Percentiles rank a stretch among this genome's conserved stretches.
Conservation (phyloP, 768 basidiomycete genomes). For the Gloeophyllum trabeum region DNA sequence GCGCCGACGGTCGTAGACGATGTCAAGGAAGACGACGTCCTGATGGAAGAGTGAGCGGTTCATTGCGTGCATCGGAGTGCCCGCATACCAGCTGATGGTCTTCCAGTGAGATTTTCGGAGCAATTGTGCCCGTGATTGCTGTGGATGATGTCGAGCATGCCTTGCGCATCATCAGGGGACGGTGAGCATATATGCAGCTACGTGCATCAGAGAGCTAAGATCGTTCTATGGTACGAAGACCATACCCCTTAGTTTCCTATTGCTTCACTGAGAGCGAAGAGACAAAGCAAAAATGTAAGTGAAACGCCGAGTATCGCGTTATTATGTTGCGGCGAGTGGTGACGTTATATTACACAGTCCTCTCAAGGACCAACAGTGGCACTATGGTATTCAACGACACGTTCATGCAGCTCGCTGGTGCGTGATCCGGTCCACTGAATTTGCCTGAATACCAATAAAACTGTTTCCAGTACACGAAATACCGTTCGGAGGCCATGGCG, state of each 20-base stretch:
- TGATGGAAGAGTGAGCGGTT: slow-evolving; percentile 18
- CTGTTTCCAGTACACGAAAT: slow-evolving; percentile 4
- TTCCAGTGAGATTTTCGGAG: slow-evolving; percentile 23
- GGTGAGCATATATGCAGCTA: neutral
- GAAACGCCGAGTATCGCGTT: neutral
- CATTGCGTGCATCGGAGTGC: neutral
- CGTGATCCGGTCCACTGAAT: neutral
- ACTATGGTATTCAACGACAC: slow-evolving; percentile 20
- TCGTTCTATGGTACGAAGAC: neutral
- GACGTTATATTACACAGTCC: too few species aligned
- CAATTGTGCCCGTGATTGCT: slow-evolving; percentile 21
- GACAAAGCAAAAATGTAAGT: slow-evolving; percentile 6
- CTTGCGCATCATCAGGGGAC: slow-evolving; percentile 10
- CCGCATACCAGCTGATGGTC: neutral
- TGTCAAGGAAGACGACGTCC: slow-evolving; percentile 17
- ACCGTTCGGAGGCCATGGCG: slow-evolving; percentile 17
- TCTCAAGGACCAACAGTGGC: slow-evolving; percentile 21
- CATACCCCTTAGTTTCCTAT: neutral
- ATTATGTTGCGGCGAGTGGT: slow-evolving; percentile 12
- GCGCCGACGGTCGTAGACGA: slow-evolving; percentile 19
- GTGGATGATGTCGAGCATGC: slow-evolving; percentile 14
- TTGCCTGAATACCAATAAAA: neutral
- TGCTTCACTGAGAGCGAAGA: neutral
- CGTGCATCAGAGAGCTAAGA: neutral
- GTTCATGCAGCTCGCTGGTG: slow-evolving; percentile 10